phyloP scores from a whole-genome alignment of 2,329 filamentous ascomycete species.

The Paecilomyces variotii region DNA sequence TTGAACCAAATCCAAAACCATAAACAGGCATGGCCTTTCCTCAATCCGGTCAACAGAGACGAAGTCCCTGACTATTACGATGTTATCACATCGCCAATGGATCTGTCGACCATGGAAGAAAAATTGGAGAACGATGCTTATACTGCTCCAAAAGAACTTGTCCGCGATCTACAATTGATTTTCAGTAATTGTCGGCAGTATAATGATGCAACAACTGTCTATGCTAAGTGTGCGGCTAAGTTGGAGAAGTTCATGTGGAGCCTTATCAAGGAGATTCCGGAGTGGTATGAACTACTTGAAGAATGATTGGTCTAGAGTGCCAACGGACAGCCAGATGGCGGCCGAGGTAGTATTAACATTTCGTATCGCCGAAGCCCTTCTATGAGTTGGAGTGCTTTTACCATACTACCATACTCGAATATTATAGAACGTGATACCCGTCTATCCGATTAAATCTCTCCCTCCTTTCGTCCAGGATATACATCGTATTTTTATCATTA shows the following conservation, averaged over 20 bases:
- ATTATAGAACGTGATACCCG: too few relatives aligned
- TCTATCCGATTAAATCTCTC: too few relatives aligned
- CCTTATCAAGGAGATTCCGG: conserved; percentile 82
- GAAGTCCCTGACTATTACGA: conserved; percentile 98
- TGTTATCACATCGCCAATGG: conserved; percentile 97
- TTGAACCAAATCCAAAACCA: conserved; percentile 95
- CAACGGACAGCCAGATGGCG: too few relatives aligned
- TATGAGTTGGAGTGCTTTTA: too few relatives aligned
- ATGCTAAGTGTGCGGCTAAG: conserved; percentile 90
- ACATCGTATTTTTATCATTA: too few relatives aligned
- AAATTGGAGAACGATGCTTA: conserved; percentile 94
- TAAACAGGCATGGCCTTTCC: conserved; percentile 86
- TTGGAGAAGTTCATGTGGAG: conserved; percentile 93
- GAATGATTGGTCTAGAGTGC: too few relatives aligned
- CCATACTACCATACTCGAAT: too few relatives aligned
- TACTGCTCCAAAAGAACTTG: conserved; percentile 82
- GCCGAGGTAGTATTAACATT: too few relatives aligned
- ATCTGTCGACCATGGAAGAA: conserved; percentile 87
- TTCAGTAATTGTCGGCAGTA: conserved; percentile 94
- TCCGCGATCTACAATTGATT: conserved; percentile 77
- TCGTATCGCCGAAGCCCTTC: too few relatives aligned
- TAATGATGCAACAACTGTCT: conserved; percentile 90
- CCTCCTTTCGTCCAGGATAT: too few relatives aligned
- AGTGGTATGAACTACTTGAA: conserved; percentile 54
- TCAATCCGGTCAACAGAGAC: conserved; percentile 80